Evolutionary conservation across 768 basidiomycete genomes (phyloP), one percentile per base, ranked within the genome.

Genomic region (Trametopsis cervina): DNA sequence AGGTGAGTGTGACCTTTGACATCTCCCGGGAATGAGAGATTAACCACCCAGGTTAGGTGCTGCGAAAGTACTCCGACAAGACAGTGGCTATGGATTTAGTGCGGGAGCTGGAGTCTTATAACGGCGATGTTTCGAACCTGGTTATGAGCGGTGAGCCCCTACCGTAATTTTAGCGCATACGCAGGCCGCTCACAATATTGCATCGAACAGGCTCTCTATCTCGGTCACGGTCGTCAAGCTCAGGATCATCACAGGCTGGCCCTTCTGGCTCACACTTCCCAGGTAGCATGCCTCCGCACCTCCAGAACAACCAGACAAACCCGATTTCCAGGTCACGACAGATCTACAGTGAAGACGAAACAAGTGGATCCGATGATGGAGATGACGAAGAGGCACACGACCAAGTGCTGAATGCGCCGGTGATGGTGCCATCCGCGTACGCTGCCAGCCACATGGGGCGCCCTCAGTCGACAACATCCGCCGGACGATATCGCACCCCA

Each of bases 61-160:
- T 92, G 50, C 73, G 81, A 52, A 86, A 81, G 62, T 89, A 93
- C 58, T 86, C 90, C 0, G 88, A 89, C 58, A 86, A 83, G 63
- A 89, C 87, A 0, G 69, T 81, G 20, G 88, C 89, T 27, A 77
- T 69, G 66, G 78, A 83, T 56, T 73, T 90, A 27, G 81, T 89
- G 11, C 72, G 80, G 52, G 90, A 93, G 66, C 65, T 93, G 18
- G 84, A 85, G 54, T 79, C 85, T 12, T 90, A 81, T 57, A 76
- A 75, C n/a, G 80, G 79, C 24, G 82, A 85, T 60, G 75, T 82
- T 17, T 68, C 73, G 18, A 78, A 82, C 57, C 69, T 85, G 23
- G 73, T 81, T 24, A 68, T 79, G 57, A 87, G 83, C 54, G 76
- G 89, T 90, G 59, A 35, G 73, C 54, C n/a, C n/a, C n/a, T n/a